A percentile compares a stretch with the other conserved stretches of the same genome.
Conservation (phyloP, 2,329 filamentous ascomycete species). For the Emericellopsis cladophorae region DNA sequence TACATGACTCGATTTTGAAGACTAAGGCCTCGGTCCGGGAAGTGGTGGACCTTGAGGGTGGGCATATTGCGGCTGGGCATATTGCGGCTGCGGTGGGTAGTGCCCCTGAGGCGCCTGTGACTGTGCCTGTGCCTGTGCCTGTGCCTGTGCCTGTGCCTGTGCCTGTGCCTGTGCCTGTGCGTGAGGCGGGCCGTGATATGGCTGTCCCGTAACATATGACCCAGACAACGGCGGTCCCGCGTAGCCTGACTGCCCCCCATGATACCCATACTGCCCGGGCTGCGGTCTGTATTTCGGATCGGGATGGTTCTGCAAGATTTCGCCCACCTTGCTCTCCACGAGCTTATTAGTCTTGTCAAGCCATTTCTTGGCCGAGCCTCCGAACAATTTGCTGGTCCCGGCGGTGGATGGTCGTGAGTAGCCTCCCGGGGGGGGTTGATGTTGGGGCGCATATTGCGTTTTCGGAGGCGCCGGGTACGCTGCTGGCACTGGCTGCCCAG, state of each 20-base stretch:
- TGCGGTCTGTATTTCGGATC: neutral
- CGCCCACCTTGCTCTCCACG: slow-evolving; percentile 8
- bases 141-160: neutral
- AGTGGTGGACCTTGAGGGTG: neutral
- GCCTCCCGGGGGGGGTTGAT: slow-evolving; percentile 1
- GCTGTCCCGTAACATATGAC: slow-evolving; percentile 9
- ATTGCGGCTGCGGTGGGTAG: neutral
- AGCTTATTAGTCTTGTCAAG: slow-evolving; percentile 11
- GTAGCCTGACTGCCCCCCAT: neutral
- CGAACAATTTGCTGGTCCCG: slow-evolving; percentile 5
- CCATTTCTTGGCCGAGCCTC: slow-evolving; percentile 9
- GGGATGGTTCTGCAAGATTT: slow-evolving; percentile 4
- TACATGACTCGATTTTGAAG: neutral
- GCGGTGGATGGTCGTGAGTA: neutral
- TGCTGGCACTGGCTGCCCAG: slow-evolving; percentile 7
- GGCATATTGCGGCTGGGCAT: neutral
- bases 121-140: neutral
- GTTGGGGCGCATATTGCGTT: slow-evolving; percentile 14
- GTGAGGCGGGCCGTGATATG: neutral
- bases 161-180: neutral
- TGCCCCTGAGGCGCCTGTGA: neutral
- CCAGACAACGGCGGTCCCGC: neutral
- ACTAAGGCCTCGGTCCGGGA: neutral
- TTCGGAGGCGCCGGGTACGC: slow-evolving; percentile 18
- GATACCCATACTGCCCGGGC: neutral